Base-by-base conservation (phyloP, 1,284 basidiomycete genomes). In the Apiotrichum porosum region DNA sequence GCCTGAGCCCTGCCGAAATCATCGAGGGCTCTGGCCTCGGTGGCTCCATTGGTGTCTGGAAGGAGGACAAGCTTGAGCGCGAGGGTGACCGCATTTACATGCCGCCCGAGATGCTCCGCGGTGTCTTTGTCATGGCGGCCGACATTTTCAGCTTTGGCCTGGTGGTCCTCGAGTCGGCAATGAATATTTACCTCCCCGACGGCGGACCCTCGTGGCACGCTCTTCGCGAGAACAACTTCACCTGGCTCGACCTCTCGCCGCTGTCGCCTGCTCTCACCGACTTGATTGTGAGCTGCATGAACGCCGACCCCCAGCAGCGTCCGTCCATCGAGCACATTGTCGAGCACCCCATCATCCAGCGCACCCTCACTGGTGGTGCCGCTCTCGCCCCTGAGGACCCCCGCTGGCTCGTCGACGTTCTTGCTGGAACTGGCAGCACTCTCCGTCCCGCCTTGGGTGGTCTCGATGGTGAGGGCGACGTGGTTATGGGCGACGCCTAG, bases 71-170 rank as follows among this genome's bases (percentile, higher is more conserved):
- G 50, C 35, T 91, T 63, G 92, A 95, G 73, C 80, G 93, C 19
- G 95, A 99, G 72, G 95, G 95, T 10, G 95, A 99, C 73, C 87
- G 97, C 65, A 80, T 95, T 56, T 98, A 99, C 76, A 83, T 99
- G 75, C 93, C 95, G n/a, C 91, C 92, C 4, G 95, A 99, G 74
- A 89, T 98, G 48, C 79, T 99, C 45, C 83, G 87, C 66, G 94
- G 93, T 23, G 78, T 79, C 46, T 98, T 97, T 69, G 84, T 92
- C 64, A 88, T 85, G 75, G 88, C 88, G 41, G 94, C 92, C 40
- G 95, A 99, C 76, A 83, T 99, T 45, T 99, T 97, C 79, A 90
- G 91, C 75, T 81, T 97, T 63, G 95, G 95, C 47, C 85, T 98
- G 79, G 88, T 91, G 58, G 82, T 97, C 71, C 81, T 99, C 37